Evolutionary conservation across 768 basidiomycete genomes (phyloP), one percentile per base, ranked within the genome.

Genomic region (Suillus fuscotomentosus): DNA sequence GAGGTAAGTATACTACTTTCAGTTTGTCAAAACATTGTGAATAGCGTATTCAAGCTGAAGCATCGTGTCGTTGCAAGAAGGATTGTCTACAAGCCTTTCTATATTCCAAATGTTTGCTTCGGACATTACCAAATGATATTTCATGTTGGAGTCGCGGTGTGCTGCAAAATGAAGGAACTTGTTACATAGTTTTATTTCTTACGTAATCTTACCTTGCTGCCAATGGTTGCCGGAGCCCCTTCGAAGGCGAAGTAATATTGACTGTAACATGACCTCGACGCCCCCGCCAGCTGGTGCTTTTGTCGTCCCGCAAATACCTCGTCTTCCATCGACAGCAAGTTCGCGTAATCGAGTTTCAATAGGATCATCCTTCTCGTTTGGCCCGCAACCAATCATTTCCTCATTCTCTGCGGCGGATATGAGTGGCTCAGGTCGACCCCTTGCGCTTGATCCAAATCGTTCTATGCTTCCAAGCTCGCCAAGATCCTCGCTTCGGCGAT

Each of bases 331-430:
- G 2, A 81, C 87, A 1, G 80, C 82, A n/a, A 74, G 79, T 14
- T 86, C 75, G 60, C 84, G 89, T 63, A 82, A 83, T 63, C 83
- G 91, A 61, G 82, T 82, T 56, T 93, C 92, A 6, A 84, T 93
- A 47, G 88, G 88, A 69, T 88, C 89, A 2, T 90, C 91, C 3
- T 93, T 94, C 77, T 94, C 93, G 1, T 91, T 93, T 70, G 90
- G 88, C 36, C 92, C 92, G 24, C 88, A 90, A 70, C 86, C 86
- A 13, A 82, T 94, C 34, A 83, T 92, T 34, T 86, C 89, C 71
- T 88, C 91, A 0, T 87, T 88, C 70, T 78, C 85, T 57, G 89
- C 87, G 64, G 83, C 84, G 1, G 88, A 90, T 70, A 79, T 84
- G 11, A 89, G 87, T 73, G 82, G 84, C 3, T 73, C 84, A 43